Conservation (phyloP, 2,329 filamentous ascomycete species). For the Colletotrichum sp. region DNA sequence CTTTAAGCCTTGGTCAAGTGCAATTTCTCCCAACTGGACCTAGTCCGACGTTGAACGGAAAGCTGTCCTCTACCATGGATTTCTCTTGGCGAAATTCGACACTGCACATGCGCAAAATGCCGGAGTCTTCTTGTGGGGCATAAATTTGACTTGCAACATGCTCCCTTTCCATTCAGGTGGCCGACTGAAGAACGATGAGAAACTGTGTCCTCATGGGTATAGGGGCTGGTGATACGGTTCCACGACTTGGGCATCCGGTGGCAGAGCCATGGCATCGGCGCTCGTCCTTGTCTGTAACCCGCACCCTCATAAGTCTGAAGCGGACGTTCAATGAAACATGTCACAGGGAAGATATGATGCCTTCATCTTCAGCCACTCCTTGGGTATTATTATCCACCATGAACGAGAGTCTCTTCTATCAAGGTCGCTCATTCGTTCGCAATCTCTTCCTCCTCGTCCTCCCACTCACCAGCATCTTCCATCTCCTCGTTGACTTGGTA, state of each 20-base stretch:
- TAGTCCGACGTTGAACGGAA: neutral
- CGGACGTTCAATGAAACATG: neutral
- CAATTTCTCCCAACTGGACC: neutral
- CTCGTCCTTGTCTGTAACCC: neutral
- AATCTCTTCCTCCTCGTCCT: slow-evolving; percentile 53
- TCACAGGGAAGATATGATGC: neutral
- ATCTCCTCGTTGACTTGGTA: slow-evolving; percentile 53
- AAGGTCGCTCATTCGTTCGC: slow-evolving; percentile 25
- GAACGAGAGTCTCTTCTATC: neutral
- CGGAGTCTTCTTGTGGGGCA: neutral
- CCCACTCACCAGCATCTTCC: slow-evolving; percentile 57
- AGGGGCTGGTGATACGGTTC: neutral
- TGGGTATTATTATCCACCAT: slow-evolving; percentile 7
- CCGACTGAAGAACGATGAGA: neutral
- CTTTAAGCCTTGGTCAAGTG: neutral
- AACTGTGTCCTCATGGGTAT: neutral
- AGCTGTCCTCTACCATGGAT: neutral
- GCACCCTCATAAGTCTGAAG: neutral
- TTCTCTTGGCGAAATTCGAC: neutral
- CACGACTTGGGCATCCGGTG: neutral
- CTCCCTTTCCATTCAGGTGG: neutral
- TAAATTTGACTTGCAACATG: neutral
- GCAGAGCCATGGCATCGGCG: neutral
- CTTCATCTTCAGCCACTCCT: neutral
- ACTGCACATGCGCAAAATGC: neutral